Percentiles rank a stretch among this genome's conserved stretches.
These are phyloP conservation scores for Rhodotorula graminis DNA, from an alignment of 768 basidiomycete genomes.

Conservation along the genomic window DNA sequence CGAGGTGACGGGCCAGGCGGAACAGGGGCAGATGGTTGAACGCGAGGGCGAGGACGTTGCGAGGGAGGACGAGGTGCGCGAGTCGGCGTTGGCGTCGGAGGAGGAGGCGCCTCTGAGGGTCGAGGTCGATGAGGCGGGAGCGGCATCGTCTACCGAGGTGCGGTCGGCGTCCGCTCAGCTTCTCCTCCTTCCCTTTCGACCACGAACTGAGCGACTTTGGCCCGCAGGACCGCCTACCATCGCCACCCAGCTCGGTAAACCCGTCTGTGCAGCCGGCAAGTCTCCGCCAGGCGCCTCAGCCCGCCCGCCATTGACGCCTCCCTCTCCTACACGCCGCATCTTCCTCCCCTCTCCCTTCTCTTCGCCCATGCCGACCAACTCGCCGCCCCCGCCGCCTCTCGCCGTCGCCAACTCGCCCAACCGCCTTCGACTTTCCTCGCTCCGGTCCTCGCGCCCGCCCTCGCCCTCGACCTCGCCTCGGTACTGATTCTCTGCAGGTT, in stretches of 20 bases:
- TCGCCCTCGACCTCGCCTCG: no score
- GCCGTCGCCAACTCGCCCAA: no score
- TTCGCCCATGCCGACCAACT: neutral
- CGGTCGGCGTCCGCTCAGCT: neutral
- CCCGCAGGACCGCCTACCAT: neutral
- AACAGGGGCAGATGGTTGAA: neutral
- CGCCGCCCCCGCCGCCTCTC: no score
- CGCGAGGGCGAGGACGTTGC: neutral
- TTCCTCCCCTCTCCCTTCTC: neutral
- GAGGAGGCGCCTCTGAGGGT: neutral
- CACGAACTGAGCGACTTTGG: no score
- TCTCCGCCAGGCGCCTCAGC: neutral
- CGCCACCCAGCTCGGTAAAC: neutral
- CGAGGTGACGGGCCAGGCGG: neutral
- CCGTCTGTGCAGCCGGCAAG: conserved; percentile 20
- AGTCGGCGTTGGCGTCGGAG: neutral
- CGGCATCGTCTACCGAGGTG: neutral
- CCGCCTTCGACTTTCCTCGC: no score
- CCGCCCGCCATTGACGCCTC: neutral
- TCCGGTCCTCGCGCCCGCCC: no score
- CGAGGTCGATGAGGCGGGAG: neutral
- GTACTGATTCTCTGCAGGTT: conserved; percentile 1
- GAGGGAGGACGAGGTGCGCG: no score
- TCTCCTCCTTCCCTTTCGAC: neutral
- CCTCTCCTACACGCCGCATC: no score